Evolutionary conservation across 2,329 filamentous ascomycete species (phyloP).

Genomic region (Exophiala sideris): DNA sequence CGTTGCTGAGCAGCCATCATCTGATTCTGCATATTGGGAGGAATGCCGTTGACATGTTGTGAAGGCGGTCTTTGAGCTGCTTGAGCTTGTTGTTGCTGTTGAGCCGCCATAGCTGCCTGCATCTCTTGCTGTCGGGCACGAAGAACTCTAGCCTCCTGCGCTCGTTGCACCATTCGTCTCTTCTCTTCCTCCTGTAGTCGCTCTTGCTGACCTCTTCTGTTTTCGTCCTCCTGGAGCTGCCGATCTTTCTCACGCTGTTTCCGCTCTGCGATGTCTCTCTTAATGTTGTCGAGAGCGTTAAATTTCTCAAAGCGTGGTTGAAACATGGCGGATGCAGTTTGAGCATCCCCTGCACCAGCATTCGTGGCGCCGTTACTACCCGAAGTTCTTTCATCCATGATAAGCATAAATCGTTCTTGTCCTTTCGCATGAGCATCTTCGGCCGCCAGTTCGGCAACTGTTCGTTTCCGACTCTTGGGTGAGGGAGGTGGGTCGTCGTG

Average conservation of each 20-base stretch:
- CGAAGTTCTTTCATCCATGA: constrained; percentile 76
- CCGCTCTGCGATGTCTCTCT: constrained; percentile 70
- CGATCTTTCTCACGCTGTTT: constrained; percentile 47
- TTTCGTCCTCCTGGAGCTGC: constrained; percentile 49
- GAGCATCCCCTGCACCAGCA: constrained; percentile 68
- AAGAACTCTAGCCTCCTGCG: constrained; percentile 31
- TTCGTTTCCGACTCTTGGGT: constrained; percentile 87
- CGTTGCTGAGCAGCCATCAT: constrained; percentile 39
- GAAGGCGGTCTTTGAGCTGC: constrained; percentile 41
- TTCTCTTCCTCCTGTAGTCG: constrained; percentile 48
- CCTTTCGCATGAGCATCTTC: constrained; percentile 90
- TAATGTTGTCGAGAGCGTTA: constrained; percentile 85
- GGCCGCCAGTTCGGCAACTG: constrained; percentile 88
- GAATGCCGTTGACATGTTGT: constrained; percentile 52
- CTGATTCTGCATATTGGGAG: constrained; percentile 38
- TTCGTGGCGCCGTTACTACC: constrained; percentile 53
- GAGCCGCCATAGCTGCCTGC: constrained; percentile 39
- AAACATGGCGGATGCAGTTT: constrained; percentile 68
- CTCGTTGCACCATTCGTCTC: constrained; percentile 41
- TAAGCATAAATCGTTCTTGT: constrained; percentile 87
- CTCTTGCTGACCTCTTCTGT: constrained; percentile 47
- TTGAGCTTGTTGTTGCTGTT: constrained; percentile 37
- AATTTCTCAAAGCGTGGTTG: constrained; percentile 87
- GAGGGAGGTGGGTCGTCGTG: constrained; percentile 73
- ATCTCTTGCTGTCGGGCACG: constrained; percentile 35